Evolutionary conservation across 768 basidiomycete genomes (phyloP).

Genomic region (Kwoniella sp.): DNA sequence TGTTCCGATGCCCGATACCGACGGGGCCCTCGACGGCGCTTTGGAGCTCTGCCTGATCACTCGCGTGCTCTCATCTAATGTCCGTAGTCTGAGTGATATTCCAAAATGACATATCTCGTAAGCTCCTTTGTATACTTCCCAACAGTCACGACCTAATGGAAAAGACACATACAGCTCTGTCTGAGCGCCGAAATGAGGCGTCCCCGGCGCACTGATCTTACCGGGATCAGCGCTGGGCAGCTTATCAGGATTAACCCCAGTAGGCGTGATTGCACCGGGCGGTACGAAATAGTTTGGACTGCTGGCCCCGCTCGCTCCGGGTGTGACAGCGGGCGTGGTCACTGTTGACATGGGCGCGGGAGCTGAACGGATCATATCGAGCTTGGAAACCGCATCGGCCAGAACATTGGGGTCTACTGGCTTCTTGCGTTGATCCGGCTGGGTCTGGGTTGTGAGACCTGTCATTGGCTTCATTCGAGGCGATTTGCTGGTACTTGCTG

Average conservation of each 20-base stretch:
- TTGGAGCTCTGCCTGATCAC: conserved; percentile 47
- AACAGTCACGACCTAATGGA: background rate
- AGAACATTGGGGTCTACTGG: conserved; percentile 37
- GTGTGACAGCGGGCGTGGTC: conserved; percentile 22
- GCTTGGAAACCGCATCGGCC: conserved; percentile 42
- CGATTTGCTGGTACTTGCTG: conserved; percentile 6
- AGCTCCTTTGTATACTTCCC: conserved; percentile 8
- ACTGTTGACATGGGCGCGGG: conserved; percentile 35
- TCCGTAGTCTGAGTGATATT: conserved; percentile 36
- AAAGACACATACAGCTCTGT: conserved; percentile 41
- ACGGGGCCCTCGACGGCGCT: conserved; percentile 44
- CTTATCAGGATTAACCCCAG: conserved; percentile 2
- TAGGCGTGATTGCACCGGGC: conserved; percentile 3
- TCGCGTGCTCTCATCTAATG: conserved; percentile 52
- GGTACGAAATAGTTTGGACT: conserved; percentile 26
- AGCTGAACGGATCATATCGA: conserved; percentile 38
- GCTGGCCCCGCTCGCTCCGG: conserved; percentile 30
- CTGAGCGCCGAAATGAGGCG: conserved; percentile 56
- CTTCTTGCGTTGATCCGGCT: background rate
- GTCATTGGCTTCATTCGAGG: conserved; percentile 15
- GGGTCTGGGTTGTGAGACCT: conserved; percentile 8
- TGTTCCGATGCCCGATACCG: conserved; percentile 55
- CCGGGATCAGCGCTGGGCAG: conserved; percentile 12
- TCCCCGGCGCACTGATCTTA: conserved; percentile 43
- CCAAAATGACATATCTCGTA: background rate